phyloP scores from a whole-genome alignment of 2,329 filamentous ascomycete genomes.

The Colletotrichum musicola region DNA sequence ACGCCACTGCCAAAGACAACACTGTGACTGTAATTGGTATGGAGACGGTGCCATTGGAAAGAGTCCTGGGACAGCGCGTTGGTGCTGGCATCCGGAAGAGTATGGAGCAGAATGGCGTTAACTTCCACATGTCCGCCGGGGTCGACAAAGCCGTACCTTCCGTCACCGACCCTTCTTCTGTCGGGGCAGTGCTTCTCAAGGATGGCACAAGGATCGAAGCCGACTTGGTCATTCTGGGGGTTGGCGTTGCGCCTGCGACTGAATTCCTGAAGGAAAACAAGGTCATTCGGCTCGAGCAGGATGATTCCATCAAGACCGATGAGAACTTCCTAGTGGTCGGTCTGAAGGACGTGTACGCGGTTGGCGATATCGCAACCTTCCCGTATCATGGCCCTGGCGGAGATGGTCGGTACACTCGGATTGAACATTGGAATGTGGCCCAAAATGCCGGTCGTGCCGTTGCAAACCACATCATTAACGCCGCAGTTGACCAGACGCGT shows the following conservation, averaged over 20 bases:
- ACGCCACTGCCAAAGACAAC: conserved; percentile 83
- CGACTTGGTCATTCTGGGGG: conserved; percentile 91
- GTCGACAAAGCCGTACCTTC: conserved; percentile 88
- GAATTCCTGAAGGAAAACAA: conserved; percentile 82
- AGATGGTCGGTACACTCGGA: conserved; percentile 78
- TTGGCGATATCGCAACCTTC: conserved; percentile 95
- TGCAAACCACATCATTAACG: conserved; percentile 80
- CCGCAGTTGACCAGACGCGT: conserved; percentile 70
- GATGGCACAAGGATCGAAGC: conserved; percentile 88
- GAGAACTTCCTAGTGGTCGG: conserved; percentile 82
- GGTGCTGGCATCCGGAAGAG: conserved; percentile 83
- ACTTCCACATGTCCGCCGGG: conserved; percentile 84
- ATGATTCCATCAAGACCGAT: conserved; percentile 88
- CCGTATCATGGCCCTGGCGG: conserved; percentile 93
- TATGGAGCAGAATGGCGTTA: conserved; percentile 88
- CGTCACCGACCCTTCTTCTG: conserved; percentile 73
- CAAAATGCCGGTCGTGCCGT: conserved; percentile 90
- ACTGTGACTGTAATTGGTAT: conserved; percentile 88
- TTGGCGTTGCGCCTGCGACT: conserved; percentile 89
- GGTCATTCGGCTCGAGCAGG: conserved; percentile 77
- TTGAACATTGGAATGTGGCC: conserved; percentile 99
- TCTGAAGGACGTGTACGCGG: conserved; percentile 86
- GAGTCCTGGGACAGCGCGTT: conserved; percentile 85
- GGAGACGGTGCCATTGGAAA: conserved; percentile 86
- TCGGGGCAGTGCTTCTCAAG: conserved; percentile 85